Percentiles rank a stretch among this genome's conserved stretches.
phyloP scores from a whole-genome alignment of 2,329 filamentous ascomycete species.

The Tolypocladium sp. region DNA sequence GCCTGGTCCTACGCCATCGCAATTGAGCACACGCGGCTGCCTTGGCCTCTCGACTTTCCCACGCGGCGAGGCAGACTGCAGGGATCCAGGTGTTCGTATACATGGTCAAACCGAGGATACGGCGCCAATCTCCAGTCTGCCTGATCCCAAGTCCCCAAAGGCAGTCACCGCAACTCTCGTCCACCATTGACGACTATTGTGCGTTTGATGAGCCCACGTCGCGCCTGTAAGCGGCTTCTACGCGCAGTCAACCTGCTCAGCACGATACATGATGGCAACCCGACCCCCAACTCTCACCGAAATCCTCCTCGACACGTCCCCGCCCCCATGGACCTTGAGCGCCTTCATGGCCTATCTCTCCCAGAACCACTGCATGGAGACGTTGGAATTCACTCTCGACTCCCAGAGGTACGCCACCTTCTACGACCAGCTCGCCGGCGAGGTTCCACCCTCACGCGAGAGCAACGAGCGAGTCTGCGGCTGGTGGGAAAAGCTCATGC shows the following conservation, averaged over 20 bases:
- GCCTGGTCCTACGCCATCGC: neutral
- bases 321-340: slow-evolving; percentile 79
- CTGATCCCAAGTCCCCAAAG: slow-evolving; percentile 28
- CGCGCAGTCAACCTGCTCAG: slow-evolving; percentile 29
- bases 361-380: slow-evolving; percentile 94
- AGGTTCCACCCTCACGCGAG: slow-evolving; percentile 27
- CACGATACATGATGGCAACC: slow-evolving; percentile 20
- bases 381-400: slow-evolving; percentile 92
- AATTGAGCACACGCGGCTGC: no score
- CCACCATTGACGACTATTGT: slow-evolving; percentile 35
- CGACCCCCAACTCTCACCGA: slow-evolving; percentile 66
- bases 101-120: slow-evolving; percentile 39
- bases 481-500: slow-evolving; percentile 80
- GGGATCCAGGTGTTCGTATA: slow-evolving; percentile 3
- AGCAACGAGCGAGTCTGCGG: slow-evolving; percentile 60
- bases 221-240: slow-evolving; percentile 37
- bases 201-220: slow-evolving; percentile 35
- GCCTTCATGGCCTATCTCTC: slow-evolving; percentile 96
- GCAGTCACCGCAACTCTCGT: slow-evolving; percentile 31
- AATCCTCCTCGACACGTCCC: slow-evolving; percentile 77
- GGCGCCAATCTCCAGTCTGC: slow-evolving; percentile 33
- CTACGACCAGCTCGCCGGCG: slow-evolving; percentile 33
- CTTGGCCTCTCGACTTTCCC: no score
- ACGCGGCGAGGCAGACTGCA: neutral
- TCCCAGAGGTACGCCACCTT: slow-evolving; percentile 71